Conservation (phyloP, 108 stramenopile species). For the Pseudonitzschia pungens region DNA sequence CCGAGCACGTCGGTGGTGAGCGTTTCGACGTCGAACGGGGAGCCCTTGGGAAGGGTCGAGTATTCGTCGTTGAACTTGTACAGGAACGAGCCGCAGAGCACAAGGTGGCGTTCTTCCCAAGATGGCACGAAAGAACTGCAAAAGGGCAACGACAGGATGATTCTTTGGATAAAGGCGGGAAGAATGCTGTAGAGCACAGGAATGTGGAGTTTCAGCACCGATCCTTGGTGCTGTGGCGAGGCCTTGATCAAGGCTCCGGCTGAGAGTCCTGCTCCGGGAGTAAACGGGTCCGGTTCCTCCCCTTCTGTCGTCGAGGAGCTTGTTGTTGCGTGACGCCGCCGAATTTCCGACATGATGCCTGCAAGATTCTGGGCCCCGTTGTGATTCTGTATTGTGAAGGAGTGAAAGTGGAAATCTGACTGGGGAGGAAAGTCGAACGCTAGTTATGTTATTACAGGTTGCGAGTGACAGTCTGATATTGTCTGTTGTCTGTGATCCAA, state of each 20-base stretch:
- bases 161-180: constrained; percentile 45
- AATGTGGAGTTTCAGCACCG: constrained; percentile 65
- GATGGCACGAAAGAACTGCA: constrained; percentile 48
- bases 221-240: constrained; percentile 62
- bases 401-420: no score
- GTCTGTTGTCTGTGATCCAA: no score
- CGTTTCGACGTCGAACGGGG: constrained; percentile 54
- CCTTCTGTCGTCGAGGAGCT: not conserved
- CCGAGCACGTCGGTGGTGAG: constrained; percentile 21
- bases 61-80: constrained; percentile 68
- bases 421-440: no score
- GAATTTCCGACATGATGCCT: constrained; percentile 17
- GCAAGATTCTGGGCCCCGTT: no score
- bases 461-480: no score
- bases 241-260: constrained; percentile 49
- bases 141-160: constrained; percentile 41
- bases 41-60: constrained; percentile 59
- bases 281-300: constrained; percentile 12
- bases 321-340: constrained; percentile 13
- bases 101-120: constrained; percentile 72
- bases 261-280: constrained; percentile 38
- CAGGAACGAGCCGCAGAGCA: constrained; percentile 72
- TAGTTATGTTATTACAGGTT: no score
- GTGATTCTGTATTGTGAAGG: no score
- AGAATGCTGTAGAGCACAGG: constrained; percentile 60